Conservation (phyloP, 352 stramenopile species). For the Globisporangium emineosum region DNA sequence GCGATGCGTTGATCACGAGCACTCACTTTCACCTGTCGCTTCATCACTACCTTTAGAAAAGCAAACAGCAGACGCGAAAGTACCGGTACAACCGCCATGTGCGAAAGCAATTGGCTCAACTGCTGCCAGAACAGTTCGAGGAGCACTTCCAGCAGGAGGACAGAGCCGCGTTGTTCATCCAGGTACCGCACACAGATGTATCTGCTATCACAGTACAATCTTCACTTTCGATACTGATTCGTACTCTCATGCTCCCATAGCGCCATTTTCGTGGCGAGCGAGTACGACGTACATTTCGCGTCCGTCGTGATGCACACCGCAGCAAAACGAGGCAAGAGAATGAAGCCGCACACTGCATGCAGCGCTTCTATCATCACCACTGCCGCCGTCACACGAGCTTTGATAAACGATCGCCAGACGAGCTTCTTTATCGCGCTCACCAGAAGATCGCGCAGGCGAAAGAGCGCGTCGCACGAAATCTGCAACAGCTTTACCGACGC, state of each 20-base stretch:
- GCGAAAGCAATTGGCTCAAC: constrained; percentile 38
- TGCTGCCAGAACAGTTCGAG: constrained; percentile 47
- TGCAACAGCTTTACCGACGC: constrained; percentile 40
- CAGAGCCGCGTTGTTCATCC: constrained; percentile 26
- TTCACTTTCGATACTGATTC: background rate
- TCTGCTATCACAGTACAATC: too few relatives aligned
- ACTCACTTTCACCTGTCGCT: background rate
- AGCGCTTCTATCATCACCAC: constrained; percentile 23
- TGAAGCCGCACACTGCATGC: constrained; percentile 26
- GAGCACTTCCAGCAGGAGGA: constrained; percentile 44
- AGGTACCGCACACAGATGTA: constrained; percentile 24
- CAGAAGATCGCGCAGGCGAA: constrained; percentile 26
- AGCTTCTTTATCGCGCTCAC: constrained; percentile 43
- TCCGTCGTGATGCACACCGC: constrained; percentile 19
- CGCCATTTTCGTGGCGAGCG: constrained; percentile 41
- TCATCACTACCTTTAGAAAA: constrained; percentile 20
- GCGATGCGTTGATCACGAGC: background rate
- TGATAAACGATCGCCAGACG: constrained; percentile 11
- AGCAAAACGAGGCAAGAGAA: constrained; percentile 10
- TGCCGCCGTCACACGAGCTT: constrained; percentile 4
- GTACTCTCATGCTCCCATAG: constrained; percentile 17
- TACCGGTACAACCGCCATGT: constrained; percentile 63
- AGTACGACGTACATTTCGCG: constrained; percentile 27
- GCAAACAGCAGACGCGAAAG: constrained; percentile 58
- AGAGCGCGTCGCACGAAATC: constrained; percentile 34